These are phyloP conservation scores for Aspergillus fijiensis DNA, from an alignment of 2,329 filamentous ascomycete species.

Conservation along the genomic window DNA sequence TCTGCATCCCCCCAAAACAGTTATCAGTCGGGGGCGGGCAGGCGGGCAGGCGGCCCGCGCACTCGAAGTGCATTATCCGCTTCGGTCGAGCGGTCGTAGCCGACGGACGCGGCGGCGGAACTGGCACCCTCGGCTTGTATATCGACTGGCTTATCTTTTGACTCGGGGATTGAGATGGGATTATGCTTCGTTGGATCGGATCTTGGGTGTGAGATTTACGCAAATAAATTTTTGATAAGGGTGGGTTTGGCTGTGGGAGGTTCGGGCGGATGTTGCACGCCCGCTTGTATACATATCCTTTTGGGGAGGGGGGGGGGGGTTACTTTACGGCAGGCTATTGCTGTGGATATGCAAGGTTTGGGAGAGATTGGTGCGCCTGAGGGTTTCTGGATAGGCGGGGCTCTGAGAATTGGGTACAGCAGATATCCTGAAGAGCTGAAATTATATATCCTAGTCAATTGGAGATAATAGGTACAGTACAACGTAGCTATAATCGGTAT, in stretches of 20 bases:
- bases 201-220: neutral
- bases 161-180: neutral
- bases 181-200: neutral
- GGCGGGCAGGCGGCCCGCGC: constrained; percentile 3
- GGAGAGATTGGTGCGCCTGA: too few relatives aligned
- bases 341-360: too few relatives aligned
- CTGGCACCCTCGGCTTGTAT: neutral
- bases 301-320: too few relatives aligned
- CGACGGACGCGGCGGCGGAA: neutral
- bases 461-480: too few relatives aligned
- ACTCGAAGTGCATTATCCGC: constrained; percentile 2
- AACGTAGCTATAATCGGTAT: too few relatives aligned
- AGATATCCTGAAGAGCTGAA: too few relatives aligned
- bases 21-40: neutral
- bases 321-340: too few relatives aligned
- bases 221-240: neutral
- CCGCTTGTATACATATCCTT: too few relatives aligned
- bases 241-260: neutral
- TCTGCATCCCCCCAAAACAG: neutral
- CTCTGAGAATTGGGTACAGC: too few relatives aligned
- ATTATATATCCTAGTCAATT: too few relatives aligned
- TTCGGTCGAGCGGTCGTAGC: neutral
- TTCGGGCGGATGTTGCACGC: neutral
- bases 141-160: neutral
- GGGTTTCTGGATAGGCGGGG: too few relatives aligned